phyloP scores from a whole-genome alignment of 768 basidiomycete genomes.

The Leccinum subtestaceum region DNA sequence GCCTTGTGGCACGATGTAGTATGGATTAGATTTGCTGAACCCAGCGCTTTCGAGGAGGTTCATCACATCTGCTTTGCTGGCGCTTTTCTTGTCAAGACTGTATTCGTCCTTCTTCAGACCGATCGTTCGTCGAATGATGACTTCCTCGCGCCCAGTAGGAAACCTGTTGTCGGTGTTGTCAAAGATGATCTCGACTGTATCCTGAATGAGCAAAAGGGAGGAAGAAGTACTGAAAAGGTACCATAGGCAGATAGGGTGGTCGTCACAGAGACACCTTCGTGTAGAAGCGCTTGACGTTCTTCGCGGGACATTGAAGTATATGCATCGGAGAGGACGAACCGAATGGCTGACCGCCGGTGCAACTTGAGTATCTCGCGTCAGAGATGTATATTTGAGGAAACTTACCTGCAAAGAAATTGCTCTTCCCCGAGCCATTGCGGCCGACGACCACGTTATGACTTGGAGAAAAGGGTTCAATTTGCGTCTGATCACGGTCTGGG shows the following conservation, averaged over 20 bases:
- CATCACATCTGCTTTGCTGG: slow-evolving; percentile 96
- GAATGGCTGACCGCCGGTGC: slow-evolving; percentile 61
- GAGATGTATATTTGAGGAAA: not conserved
- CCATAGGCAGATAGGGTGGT: slow-evolving; percentile 93
- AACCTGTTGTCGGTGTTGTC: slow-evolving; percentile 95
- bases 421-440: slow-evolving; percentile 96
- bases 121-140: slow-evolving; percentile 89
- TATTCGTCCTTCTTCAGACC: slow-evolving; percentile 99
- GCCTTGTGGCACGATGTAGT: slow-evolving; percentile 99
- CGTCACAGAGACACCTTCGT: slow-evolving; percentile 86
- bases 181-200: slow-evolving; percentile 82
- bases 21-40: slow-evolving; percentile 97
- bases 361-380: slow-evolving; percentile 2
- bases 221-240: slow-evolving; percentile 23
- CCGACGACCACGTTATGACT: slow-evolving; percentile 97
- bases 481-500: slow-evolving; percentile 80
- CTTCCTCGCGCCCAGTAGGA: slow-evolving; percentile 85
- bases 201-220: not conserved
- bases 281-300: slow-evolving; percentile 88
- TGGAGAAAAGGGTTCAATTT: slow-evolving; percentile 92
- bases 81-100: slow-evolving; percentile 92
- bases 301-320: slow-evolving; percentile 95
- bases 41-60: slow-evolving; percentile 95
- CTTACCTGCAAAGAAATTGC: slow-evolving; percentile 95
- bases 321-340: slow-evolving; percentile 96